These are phyloP conservation scores for Curvularia spicifera DNA, from an alignment of 2,329 filamentous ascomycete species.

Conservation along the genomic window DNA sequence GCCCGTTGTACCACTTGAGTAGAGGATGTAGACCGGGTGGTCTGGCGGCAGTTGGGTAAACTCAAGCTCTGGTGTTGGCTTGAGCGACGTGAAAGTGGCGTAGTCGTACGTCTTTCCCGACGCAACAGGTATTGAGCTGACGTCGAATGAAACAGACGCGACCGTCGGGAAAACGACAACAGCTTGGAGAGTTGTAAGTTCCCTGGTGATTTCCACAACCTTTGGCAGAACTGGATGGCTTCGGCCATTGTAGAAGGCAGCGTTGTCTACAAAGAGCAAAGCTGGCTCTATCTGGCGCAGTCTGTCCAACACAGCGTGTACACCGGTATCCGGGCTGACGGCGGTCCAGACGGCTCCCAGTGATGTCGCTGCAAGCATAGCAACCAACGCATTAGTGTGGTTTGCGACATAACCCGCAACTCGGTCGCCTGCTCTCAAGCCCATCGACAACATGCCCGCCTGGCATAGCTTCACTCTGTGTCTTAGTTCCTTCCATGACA, in stretches of 20 bases:
- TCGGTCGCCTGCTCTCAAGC: conserved; percentile 67
- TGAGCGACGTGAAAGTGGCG: conserved; percentile 52
- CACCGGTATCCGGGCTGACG: conserved; percentile 89
- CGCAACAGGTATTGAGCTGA: conserved; percentile 50
- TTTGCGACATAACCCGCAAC: conserved; percentile 84
- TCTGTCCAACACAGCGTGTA: conserved; percentile 87
- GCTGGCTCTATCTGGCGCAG: conserved; percentile 83
- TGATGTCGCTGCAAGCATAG: conserved; percentile 82
- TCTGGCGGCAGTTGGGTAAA: conserved; percentile 84
- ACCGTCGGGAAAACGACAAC: conserved; percentile 78
- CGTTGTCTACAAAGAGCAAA: conserved; percentile 86
- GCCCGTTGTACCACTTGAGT: conserved; percentile 88
- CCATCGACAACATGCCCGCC: conserved; percentile 69
- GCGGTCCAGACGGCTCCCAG: conserved; percentile 92
- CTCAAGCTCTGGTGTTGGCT: conserved; percentile 31
- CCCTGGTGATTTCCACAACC: conserved; percentile 74
- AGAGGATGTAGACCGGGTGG: conserved; percentile 92
- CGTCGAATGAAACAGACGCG: conserved; percentile 48
- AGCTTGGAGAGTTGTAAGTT: conserved; percentile 69
- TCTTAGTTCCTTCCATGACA: conserved; percentile 81
- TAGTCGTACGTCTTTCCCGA: conserved; percentile 49
- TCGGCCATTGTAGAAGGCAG: conserved; percentile 89
- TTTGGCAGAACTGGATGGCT: conserved; percentile 81
- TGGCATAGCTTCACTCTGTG: conserved; percentile 78
- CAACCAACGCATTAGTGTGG: conserved; percentile 83